These are phyloP conservation scores for Salvia hispanica DNA, from an alignment of 257 asterid genomes.

Conservation along the genomic window DNA sequence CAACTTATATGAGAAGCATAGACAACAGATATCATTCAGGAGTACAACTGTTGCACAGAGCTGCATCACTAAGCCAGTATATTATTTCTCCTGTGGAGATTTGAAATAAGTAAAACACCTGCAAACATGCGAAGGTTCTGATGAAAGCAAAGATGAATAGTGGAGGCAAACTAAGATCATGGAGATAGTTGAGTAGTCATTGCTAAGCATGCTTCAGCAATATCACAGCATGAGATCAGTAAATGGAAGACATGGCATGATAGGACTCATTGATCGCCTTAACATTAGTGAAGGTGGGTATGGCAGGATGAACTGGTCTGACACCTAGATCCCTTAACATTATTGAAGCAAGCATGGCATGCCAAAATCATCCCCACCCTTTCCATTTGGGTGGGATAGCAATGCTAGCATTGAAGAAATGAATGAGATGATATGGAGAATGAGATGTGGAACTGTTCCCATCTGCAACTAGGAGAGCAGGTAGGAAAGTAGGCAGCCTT, in stretches of 20 bases:
- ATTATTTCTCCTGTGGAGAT: conserved; percentile 38
- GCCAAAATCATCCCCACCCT: conserved; percentile 47
- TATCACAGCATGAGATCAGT: conserved; percentile 73
- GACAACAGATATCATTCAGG: not conserved
- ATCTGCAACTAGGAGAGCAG: conserved; percentile 69
- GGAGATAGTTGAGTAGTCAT: conserved; percentile 64
- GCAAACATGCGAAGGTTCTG: conserved; percentile 78
- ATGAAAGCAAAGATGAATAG: conserved; percentile 68
- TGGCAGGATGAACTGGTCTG: conserved; percentile 62
- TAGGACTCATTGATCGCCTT: conserved; percentile 69
- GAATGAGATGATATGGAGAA: conserved; percentile 54
- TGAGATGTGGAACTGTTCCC: conserved; percentile 61
- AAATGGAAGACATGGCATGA: conserved; percentile 78
- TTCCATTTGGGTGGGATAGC: conserved; percentile 62
- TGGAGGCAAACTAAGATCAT: conserved; percentile 64
- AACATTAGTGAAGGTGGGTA: conserved; percentile 61
- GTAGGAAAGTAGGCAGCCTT: conserved; percentile 69
- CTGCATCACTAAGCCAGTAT: conserved; percentile 44
- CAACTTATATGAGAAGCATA: conserved; percentile 32
- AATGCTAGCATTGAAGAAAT: conserved; percentile 55
- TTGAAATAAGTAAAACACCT: conserved; percentile 79
- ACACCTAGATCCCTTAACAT: conserved; percentile 44
- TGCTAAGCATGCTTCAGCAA: conserved; percentile 86
- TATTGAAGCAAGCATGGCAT: conserved; percentile 51
- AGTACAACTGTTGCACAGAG: conserved; percentile 28